Percentiles rank a stretch among this genome's conserved stretches.
These are phyloP conservation scores for Kwoniella newhampshirensis DNA, from an alignment of 768 basidiomycete genomes.

Conservation along the genomic window DNA sequence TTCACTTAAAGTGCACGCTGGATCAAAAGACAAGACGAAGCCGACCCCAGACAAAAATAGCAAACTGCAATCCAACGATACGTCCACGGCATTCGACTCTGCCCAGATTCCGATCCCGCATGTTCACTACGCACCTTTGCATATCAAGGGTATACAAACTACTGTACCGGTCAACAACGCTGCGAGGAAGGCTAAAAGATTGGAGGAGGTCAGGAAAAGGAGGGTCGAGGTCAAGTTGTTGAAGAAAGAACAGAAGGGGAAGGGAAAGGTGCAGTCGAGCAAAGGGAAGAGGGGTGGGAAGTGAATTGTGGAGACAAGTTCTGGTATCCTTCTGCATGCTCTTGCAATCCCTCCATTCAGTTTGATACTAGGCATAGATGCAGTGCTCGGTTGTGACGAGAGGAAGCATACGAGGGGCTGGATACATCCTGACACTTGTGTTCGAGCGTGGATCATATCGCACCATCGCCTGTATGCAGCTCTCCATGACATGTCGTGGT, in stretches of 20 bases:
- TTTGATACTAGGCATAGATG: no score
- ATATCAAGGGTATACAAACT: slow-evolving; percentile 45
- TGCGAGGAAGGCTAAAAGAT: slow-evolving; percentile 28
- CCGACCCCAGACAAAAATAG: background rate
- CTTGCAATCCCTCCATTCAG: no score
- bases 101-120: slow-evolving; percentile 11
- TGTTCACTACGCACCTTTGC: slow-evolving; percentile 40
- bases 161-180: slow-evolving; percentile 35
- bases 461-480: no score
- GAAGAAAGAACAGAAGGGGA: slow-evolving; percentile 23
- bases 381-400: no score
- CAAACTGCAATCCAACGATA: background rate
- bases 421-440: no score
- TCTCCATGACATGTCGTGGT: no score
- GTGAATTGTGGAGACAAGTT: no score
- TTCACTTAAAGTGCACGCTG: slow-evolving; percentile 19
- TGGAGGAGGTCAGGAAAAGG: slow-evolving; percentile 32
- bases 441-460: no score
- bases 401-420: no score
- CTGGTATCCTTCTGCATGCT: no score
- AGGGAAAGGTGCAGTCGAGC: slow-evolving; percentile 1
- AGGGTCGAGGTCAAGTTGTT: slow-evolving; percentile 34
- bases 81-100: background rate
- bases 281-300: background rate
- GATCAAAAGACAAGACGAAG: background rate